Conservation (phyloP, 306 rosid species). For the Vicia sativa region DNA sequence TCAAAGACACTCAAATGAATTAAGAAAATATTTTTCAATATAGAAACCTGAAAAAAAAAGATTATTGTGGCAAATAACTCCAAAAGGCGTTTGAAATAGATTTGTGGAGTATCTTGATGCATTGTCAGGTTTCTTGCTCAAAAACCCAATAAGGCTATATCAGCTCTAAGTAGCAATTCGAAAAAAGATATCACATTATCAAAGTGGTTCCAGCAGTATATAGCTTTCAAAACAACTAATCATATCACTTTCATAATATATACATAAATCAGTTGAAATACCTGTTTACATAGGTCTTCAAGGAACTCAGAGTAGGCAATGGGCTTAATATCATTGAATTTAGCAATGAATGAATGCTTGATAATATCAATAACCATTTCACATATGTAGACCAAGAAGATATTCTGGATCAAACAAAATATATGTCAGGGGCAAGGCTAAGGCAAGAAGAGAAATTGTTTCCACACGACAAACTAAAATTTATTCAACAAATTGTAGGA, state of each 20-base stretch:
- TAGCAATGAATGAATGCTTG: slow-evolving; percentile 95
- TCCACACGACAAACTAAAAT: slow-evolving; percentile 8
- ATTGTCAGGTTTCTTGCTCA: slow-evolving; percentile 24
- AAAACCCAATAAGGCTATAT: slow-evolving; percentile 23
- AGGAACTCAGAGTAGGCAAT: slow-evolving; percentile 88
- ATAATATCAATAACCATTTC: slow-evolving; percentile 90
- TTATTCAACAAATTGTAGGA: slow-evolving; percentile 4
- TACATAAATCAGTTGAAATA: slow-evolving; percentile 42
- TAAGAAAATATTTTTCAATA: not conserved
- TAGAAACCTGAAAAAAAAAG: slow-evolving; percentile 14
- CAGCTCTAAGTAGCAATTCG: slow-evolving; percentile 9
- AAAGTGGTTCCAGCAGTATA: slow-evolving; percentile 7
- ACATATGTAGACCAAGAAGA: slow-evolving; percentile 77
- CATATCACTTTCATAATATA: not conserved
- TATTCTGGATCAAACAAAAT: slow-evolving; percentile 64
- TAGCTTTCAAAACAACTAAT: slow-evolving; percentile 8
- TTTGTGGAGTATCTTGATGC: slow-evolving; percentile 6
- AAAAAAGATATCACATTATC: slow-evolving; percentile 31
- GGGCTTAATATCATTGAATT: slow-evolving; percentile 91
- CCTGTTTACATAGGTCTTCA: slow-evolving; percentile 97
- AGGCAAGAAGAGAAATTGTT: slow-evolving; percentile 31
- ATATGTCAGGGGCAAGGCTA: slow-evolving; percentile 35
- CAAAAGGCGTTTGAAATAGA: slow-evolving; percentile 18
- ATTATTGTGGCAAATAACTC: slow-evolving; percentile 2
- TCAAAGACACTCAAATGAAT: not conserved